A percentile compares a stretch with the other conserved stretches of the same genome.
Evolutionary conservation across 2,329 filamentous ascomycete genomes (phyloP).

Genomic region (Fusarium liriodendri): DNA sequence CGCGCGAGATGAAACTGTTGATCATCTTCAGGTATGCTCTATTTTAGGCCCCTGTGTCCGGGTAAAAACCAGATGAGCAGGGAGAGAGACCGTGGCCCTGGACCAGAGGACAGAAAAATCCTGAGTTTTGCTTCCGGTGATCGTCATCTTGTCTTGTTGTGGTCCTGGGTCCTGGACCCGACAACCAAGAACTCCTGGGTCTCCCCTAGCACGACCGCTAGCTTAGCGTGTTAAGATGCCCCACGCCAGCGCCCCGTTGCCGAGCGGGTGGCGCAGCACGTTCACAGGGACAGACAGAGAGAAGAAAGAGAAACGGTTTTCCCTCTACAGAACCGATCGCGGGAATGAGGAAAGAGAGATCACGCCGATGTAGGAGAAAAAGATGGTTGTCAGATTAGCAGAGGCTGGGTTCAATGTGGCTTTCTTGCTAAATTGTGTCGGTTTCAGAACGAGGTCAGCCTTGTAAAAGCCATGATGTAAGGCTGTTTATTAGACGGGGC

Average conservation of each 20-base stretch:
- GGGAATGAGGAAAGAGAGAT: neutral
- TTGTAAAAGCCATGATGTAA: slow-evolving; percentile 35
- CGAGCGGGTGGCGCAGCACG: slow-evolving; percentile 37
- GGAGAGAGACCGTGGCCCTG: neutral
- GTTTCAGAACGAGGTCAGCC: slow-evolving; percentile 22
- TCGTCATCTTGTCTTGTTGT: neutral
- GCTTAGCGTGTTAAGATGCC: slow-evolving; percentile 14
- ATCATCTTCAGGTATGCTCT: slow-evolving; percentile 17
- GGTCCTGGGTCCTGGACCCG: neutral
- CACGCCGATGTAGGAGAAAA: neutral
- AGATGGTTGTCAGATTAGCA: neutral
- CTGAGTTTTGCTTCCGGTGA: neutral
- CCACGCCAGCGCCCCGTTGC: slow-evolving; percentile 35
- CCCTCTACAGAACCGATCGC: neutral
- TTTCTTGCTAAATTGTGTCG: neutral
- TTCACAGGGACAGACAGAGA: slow-evolving; percentile 9
- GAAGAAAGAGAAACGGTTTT: slow-evolving; percentile 2
- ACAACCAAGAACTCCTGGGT: neutral
- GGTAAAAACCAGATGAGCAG: slow-evolving; percentile 2
- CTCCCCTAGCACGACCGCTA: slow-evolving; percentile 9
- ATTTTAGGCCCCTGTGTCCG: slow-evolving; percentile 6
- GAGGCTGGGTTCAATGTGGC: neutral
- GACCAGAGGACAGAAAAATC: neutral
- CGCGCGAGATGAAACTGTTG: slow-evolving; percentile 35
- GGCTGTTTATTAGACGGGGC: slow-evolving; percentile 21